These are phyloP conservation scores for Pouteria glomerata DNA, from an alignment of 148 eudicot genomes.

Conservation along the genomic window DNA sequence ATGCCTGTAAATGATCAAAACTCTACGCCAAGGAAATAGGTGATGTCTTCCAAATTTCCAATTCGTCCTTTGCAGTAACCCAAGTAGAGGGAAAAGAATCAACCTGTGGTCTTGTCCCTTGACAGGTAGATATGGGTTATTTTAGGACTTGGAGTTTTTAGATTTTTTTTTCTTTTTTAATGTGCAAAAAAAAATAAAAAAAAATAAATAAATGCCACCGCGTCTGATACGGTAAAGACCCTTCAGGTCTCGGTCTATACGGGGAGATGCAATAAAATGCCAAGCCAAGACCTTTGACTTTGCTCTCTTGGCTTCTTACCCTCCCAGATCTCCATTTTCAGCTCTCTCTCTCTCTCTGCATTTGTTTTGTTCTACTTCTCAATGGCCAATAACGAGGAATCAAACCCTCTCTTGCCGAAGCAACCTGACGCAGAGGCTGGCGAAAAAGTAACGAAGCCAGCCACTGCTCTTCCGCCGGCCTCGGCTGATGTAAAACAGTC, in stretches of 20 bases:
- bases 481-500: slow-evolving; percentile 1
- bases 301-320: not conserved
- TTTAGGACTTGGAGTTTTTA: too few species aligned
- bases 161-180: too few species aligned
- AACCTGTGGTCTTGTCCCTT: too few species aligned
- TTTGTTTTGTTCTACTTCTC: not conserved
- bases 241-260: too few species aligned
- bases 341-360: too few species aligned
- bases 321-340: not conserved
- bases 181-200: not conserved
- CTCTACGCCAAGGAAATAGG: too few species aligned
- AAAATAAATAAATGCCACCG: not conserved
- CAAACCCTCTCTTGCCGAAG: slow-evolving; percentile 44
- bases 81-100: too few species aligned
- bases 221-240: too few species aligned
- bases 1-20: too few species aligned
- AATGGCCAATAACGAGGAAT: slow-evolving; percentile 54
- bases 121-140: too few species aligned
- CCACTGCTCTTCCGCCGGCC: slow-evolving; percentile 17
- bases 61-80: too few species aligned
- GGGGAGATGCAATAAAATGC: not conserved
- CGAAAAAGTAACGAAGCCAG: not conserved
- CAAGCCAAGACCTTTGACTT: not conserved
- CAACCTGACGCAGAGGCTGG: slow-evolving; percentile 11
- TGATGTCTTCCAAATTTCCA: too few species aligned